Base-by-base conservation (phyloP, 2,329 filamentous ascomycete species). In the Colletotrichum spinosum region DNA sequence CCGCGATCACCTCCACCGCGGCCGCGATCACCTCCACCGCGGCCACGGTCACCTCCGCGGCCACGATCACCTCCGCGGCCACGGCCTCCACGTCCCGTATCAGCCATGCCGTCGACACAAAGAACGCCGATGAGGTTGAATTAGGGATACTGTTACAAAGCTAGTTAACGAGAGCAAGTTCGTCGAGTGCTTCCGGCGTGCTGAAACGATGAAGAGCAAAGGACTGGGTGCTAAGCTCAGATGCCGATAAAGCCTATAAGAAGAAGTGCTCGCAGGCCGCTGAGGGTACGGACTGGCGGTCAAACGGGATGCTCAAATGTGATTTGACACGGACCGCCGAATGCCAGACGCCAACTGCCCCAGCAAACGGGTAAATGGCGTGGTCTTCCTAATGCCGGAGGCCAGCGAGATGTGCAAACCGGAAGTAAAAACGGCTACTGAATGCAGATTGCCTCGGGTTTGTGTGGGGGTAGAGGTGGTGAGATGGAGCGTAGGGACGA, bases 41-140 rank as follows among this genome's bases (percentile, higher is more conserved):
- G 51, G 34, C 25, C 60, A 17, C 60, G 34, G n/a, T 49, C 39
- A 17, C 51, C 41, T 8, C 61, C 34, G n/a, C 37, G n/a, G 8
- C 56, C 56, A 17, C 56, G 50, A 7, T 49, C 17, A 12, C 52
- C 51, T 15, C 55, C 54, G 8, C 48, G 46, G 13, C 53, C 60
- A n/a, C 65, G 67, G 8, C 59, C 54, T 13, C 59, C 63, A 44
- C 54, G 42, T 51, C 50, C 56, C 53, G 41, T 55, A 39, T 68
- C 64, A 11, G 54, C 59, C 67, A 67, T 66, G 8, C 25, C 25
- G 25, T 48, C 35, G 12, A 8, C 15, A 35, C 38, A 13, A 10
- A 44, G 10, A 48, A 42, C 37, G 34, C 7, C 8, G 9, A 44
- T n/a, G 10, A 53, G 34, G 25, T 25, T 25, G 25, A 25, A 39